Evolutionary conservation across 192 early-diverging fungal genomes (phyloP), one percentile per base, ranked within the genome.

Genomic region (Podila epigama): DNA sequence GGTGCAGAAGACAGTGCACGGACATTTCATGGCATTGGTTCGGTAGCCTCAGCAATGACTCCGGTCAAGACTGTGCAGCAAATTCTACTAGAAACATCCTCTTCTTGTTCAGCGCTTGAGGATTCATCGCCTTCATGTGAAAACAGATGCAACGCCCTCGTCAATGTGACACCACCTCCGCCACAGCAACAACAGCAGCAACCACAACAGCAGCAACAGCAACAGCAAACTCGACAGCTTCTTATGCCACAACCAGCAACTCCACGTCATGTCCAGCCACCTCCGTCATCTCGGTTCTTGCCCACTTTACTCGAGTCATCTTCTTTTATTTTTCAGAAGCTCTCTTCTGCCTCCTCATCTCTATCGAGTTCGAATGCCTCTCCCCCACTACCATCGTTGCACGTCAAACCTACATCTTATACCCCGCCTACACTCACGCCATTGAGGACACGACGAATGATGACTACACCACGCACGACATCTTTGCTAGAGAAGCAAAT

Each of bases 1-100:
- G 34, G 54, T 34, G 15, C 65, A 5, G 40, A 52, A 20, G 65
- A 75, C 10, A 75, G 52, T 42, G 40, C 72, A 16, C 56, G 55
- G 41, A 75, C 72, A 6, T 75, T 75, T 48, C 72, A 75, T 42
- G 72, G 72, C 5, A 40, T 68, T 18, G 59, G 59, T 36, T 54
- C 70, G 9, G 31, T 16, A 1, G 51, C 58, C 16, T 15, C 54
- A 3, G 58, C 44, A 0, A 51, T 44, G 10, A 28, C 42, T 20
- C 60, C 69, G 2, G 33, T 11, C n/a, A 11, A 51, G 42, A 51
- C 50, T 37, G 20, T 48, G 0, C 51, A 53, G 18, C 36, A 42
- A 7, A 27, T 7, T 9, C 15, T 51, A 0, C 7, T 61, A 11
- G 63, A 60, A 5, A 51, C 12, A 36, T 61, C 68, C 18, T 37